Percentiles rank a stretch among this genome's conserved stretches.
These are phyloP conservation scores for Pythium monospermum DNA, from an alignment of 352 stramenopile species.

Conservation along the genomic window DNA sequence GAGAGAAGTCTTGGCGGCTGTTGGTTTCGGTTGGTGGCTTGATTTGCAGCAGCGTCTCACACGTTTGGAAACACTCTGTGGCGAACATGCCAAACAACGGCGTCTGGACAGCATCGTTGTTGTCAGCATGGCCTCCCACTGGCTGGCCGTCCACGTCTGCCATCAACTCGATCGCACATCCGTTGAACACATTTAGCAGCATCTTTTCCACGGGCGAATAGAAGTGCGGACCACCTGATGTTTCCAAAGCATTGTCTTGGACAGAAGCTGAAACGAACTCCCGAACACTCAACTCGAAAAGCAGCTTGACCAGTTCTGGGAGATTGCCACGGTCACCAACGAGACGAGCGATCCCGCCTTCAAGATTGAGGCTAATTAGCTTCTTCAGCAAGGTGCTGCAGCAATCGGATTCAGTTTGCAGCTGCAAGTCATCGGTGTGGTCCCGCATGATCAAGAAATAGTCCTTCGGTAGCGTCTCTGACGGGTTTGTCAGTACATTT, in stretches of 20 bases:
- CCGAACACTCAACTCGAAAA: not conserved
- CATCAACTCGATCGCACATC: conserved; percentile 17
- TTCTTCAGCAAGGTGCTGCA: conserved; percentile 4
- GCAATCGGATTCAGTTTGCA: conserved; percentile 1
- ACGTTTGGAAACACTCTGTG: conserved; percentile 29
- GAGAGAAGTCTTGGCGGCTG: not conserved
- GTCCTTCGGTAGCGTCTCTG: not conserved
- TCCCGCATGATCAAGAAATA: conserved; percentile 14
- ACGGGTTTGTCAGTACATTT: not conserved
- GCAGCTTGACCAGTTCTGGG: not conserved
- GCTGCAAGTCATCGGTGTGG: not conserved
- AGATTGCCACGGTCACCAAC: not conserved
- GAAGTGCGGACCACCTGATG: not conserved
- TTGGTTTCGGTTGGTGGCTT: not conserved
- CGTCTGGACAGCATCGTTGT: conserved; percentile 2
- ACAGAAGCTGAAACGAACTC: too few relatives aligned
- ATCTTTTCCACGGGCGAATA: conserved; percentile 16
- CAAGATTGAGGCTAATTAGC: conserved; percentile 6
- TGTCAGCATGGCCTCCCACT: conserved; percentile 2
- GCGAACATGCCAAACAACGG: conserved; percentile 46
- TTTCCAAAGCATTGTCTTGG: not conserved
- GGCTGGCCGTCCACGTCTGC: not conserved
- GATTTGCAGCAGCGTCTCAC: not conserved
- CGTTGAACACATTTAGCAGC: conserved; percentile 15
- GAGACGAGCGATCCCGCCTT: not conserved